These are phyloP conservation scores for Chytriomyces sp. DNA, from an alignment of 192 early-diverging fungal species.

Conservation along the genomic window DNA sequence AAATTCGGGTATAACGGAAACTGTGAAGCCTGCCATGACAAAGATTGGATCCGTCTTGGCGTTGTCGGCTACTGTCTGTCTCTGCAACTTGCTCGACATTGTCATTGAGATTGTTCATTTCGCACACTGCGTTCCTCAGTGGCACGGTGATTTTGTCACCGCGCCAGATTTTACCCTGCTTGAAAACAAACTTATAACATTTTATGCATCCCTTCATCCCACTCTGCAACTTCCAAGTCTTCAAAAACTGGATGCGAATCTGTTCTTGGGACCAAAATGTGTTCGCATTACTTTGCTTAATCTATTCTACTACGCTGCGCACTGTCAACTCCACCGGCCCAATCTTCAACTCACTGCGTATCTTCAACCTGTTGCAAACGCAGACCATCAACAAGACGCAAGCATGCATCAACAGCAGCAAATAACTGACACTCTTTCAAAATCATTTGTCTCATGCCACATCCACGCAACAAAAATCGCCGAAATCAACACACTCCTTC, in stretches of 20 bases:
- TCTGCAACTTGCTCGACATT: conserved; percentile 7
- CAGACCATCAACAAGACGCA: not conserved
- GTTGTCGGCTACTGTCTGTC: not conserved
- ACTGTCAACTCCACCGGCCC: conserved; percentile 11
- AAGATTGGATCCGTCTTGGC: not conserved
- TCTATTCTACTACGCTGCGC: not conserved
- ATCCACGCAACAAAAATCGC: not conserved
- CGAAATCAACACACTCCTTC: not conserved
- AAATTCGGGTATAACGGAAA: not conserved
- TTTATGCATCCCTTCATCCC: not conserved
- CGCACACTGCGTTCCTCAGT: not conserved
- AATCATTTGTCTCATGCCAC: not conserved
- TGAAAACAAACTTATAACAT: not conserved
- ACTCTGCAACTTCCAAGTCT: not conserved
- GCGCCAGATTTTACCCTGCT: not conserved
- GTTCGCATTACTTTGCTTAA: not conserved
- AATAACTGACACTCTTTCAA: not conserved
- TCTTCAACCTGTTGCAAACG: not conserved
- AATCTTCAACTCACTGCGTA: not conserved
- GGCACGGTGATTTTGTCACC: not conserved
- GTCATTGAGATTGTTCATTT: not conserved
- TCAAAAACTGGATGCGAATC: not conserved
- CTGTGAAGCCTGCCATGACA: not conserved
- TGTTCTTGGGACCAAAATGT: not conserved
- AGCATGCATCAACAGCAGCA: not conserved